Base-by-base conservation (phyloP, 768 basidiomycete genomes). In the Lactifluus volemus region DNA sequence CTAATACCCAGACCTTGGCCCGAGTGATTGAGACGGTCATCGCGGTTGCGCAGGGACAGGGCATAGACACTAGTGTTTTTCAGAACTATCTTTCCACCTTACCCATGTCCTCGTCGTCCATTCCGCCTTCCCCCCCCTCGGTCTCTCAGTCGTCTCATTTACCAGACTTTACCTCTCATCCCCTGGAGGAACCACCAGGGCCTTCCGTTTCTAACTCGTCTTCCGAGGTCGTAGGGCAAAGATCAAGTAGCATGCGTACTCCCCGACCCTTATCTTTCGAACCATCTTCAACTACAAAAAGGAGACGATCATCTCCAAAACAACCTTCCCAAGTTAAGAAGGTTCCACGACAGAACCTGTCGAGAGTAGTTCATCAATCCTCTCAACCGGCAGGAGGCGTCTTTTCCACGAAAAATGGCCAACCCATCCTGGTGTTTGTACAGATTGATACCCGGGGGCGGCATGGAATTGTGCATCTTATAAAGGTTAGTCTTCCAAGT, bases 381-480 rank as follows among this genome's bases (percentile, higher is more conserved):
- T 50, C 11, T 12, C 42, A 7, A 52, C 49, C 25, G 69, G 69
- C 29, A 71, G 74, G 48, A 57, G 25, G 39, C 21, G 67, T 86
- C 25, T 86, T 88, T 59, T 70, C 68, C 25, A 71, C 72, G 0
- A 68, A 70, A 25, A 67, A 72, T 38, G 85, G 81, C 3, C 67
- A 71, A 53, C 73, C 78, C 0, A 41, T 63, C 32, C 12, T 54
- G 10, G 66, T 84, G 49, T 87, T 81, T 65, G 83, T 89, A 39
- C 85, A 87, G 68, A 74, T 88, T n/a, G 85, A 85, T 65, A 73
- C 85, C 1, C 77, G 77, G 48, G 80, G 81, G 53, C 77, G 87
- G 25, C 72, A 74, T 15, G 70, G 73, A 0, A 68, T 84, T 30
- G 77, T 85, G 25, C 73, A 73, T 49, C 72, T 75, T 8, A 84